Percentiles rank a stretch among this genome's conserved stretches.
Evolutionary conservation across 306 rosid species (phyloP).

Genomic region (Datisca glomerata): DNA sequence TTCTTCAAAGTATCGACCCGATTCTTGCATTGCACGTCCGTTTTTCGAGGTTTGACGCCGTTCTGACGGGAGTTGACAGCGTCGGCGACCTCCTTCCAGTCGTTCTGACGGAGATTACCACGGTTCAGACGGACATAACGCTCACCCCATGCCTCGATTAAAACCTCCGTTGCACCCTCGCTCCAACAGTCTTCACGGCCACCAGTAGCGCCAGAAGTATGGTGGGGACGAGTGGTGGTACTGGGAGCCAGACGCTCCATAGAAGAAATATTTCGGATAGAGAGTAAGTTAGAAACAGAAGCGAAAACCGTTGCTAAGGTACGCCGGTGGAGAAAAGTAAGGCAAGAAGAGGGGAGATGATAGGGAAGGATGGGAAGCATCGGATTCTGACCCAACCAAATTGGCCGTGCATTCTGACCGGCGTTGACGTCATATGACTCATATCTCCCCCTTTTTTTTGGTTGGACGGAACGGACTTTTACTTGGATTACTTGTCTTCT

Average conservation of each 20-base stretch:
- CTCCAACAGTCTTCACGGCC: slow-evolving; percentile 45
- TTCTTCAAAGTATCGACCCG: slow-evolving; percentile 44
- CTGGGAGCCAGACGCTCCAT: slow-evolving; percentile 14
- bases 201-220: slow-evolving; percentile 3
- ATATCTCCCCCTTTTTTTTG: too few relatives aligned
- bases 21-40: slow-evolving; percentile 39
- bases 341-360: not conserved
- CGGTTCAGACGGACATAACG: slow-evolving; percentile 31
- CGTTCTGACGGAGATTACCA: slow-evolving; percentile 41
- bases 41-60: slow-evolving; percentile 21
- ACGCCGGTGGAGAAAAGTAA: not conserved
- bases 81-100: slow-evolving; percentile 40
- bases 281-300: not conserved
- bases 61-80: slow-evolving; percentile 17
- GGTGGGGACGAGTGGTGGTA: slow-evolving; percentile 9
- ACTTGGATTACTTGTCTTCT: too few relatives aligned
- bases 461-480: slow-evolving; percentile 16
- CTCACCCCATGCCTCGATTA: slow-evolving; percentile 39
- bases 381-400: slow-evolving; percentile 16
- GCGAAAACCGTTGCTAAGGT: not conserved
- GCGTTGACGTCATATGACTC: slow-evolving; percentile 37
- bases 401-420: slow-evolving; percentile 36
- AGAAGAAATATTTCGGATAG: not conserved
- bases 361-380: slow-evolving; percentile 8
- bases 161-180: slow-evolving; percentile 26